These are phyloP conservation scores for Primulina eburnea DNA, from an alignment of 257 asterid genomes.

Conservation along the genomic window DNA sequence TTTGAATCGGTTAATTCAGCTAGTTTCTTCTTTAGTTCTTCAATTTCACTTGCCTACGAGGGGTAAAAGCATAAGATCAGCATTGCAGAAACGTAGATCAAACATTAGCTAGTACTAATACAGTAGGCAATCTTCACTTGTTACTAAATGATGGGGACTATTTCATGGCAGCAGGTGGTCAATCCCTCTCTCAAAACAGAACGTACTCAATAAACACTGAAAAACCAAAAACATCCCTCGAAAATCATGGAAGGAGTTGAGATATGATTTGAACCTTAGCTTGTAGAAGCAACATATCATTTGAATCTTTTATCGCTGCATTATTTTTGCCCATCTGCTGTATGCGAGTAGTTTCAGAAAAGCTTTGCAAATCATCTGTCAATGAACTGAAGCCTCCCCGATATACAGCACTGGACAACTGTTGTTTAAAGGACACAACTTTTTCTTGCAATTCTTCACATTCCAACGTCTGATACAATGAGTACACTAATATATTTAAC, in stretches of 20 bases:
- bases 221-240: background rate
- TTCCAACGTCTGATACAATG: slow-evolving; percentile 54
- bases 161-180: background rate
- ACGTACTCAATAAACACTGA: background rate
- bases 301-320: slow-evolving; percentile 38
- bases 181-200: background rate
- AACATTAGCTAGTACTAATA: slow-evolving; percentile 5
- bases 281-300: slow-evolving; percentile 50
- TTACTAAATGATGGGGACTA: background rate
- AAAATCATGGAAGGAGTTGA: slow-evolving; percentile 5
- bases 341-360: slow-evolving; percentile 38
- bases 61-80: slow-evolving; percentile 21
- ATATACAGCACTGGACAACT: slow-evolving; percentile 53
- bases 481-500: slow-evolving; percentile 12
- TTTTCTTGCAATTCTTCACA: slow-evolving; percentile 74
- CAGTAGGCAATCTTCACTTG: slow-evolving; percentile 4
- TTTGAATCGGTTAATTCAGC: slow-evolving; percentile 51
- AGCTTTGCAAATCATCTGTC: slow-evolving; percentile 41
- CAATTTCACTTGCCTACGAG: slow-evolving; percentile 61
- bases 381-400: slow-evolving; percentile 39
- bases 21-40: slow-evolving; percentile 62
- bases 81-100: slow-evolving; percentile 1
- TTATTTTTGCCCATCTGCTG: slow-evolving; percentile 41
- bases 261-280: slow-evolving; percentile 52
- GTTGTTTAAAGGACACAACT: slow-evolving; percentile 57